Evolutionary conservation across 2,329 filamentous ascomycete genomes (phyloP), one percentile per base, ranked within the genome.

Genomic region (Sporothrix brunneoviolacea): DNA sequence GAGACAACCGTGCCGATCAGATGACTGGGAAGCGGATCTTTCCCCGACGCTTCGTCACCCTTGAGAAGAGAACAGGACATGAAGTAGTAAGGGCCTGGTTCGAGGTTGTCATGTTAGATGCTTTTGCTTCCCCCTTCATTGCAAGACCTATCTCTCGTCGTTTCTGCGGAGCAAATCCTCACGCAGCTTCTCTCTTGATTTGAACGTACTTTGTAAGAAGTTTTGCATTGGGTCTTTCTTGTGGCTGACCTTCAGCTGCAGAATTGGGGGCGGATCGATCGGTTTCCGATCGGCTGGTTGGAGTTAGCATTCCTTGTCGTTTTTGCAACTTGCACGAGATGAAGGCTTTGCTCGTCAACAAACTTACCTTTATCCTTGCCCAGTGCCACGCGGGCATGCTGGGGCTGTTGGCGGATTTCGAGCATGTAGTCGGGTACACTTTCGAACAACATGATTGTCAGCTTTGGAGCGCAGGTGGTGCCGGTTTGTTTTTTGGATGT

Each of bases 231-330:
- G 71, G 53, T 80, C 75, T 45, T 67, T 67, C 43, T 68, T 65
- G 30, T 64, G 60, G 50, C 68, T 68, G 50, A 77, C 70, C 48
- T 78, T 65, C 41, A 95, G 75, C 68, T 91, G 83, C 40, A 95
- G 73, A 59, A 95, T 87, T 37, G 89, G 89, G 12, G 89, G 89
- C 46, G 91, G 89, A 64, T 95, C 89, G 61, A 95, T 81, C 8
- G 89, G 88, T 66, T 94, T 94, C 58, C 89, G 83, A 62, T 88
- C 86, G 87, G 58, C 49, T 50, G 41, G 6, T 22, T 13, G 19
- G 10, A 35, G 32, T 15, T 13, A 35, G n/a, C 32, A n/a, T 44
- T 16, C 10, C 41, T 27, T 36, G 13, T 12, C 18, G 8, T 28
- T 58, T 19, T 36, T 13, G 22, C n/a, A n/a, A n/a, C n/a, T n/a